Percentiles rank a stretch among this genome's conserved stretches.
Conservation (phyloP, 2,329 filamentous ascomycete genomes). For the Pseudogymnoascus sp. region DNA sequence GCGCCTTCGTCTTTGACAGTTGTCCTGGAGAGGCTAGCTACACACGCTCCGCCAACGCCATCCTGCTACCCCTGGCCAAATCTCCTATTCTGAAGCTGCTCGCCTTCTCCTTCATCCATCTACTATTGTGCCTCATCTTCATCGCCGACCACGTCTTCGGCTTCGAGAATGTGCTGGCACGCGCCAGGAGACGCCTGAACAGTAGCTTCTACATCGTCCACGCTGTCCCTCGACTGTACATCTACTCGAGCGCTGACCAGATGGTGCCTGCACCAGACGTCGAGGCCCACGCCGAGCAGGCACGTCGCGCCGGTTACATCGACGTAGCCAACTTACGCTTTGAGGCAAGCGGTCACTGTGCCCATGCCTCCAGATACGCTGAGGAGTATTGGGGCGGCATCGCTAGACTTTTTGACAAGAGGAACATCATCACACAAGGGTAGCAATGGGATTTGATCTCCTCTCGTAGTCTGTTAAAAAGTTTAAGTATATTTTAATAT, state of each 20-base stretch:
- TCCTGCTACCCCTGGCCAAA: not conserved
- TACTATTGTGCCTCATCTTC: slow-evolving; percentile 49
- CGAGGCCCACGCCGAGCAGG: not conserved
- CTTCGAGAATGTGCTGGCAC: not conserved
- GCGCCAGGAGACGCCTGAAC: not conserved
- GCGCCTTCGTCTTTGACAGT: slow-evolving; percentile 19
- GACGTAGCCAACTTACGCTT: not conserved
- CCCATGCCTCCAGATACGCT: not conserved
- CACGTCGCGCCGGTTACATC: not conserved
- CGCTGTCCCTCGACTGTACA: not conserved
- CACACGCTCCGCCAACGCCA: not conserved
- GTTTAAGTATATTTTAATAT: not conserved
- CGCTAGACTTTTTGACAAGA: not conserved
- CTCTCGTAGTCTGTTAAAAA: not conserved
- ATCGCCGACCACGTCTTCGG: slow-evolving; percentile 44
- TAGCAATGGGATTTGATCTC: not conserved
- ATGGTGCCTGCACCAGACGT: not conserved
- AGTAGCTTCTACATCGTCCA: not conserved
- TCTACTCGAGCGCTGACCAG: not conserved
- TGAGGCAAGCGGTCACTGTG: not conserved
- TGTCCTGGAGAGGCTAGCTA: slow-evolving; percentile 14
- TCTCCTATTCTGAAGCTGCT: not conserved
- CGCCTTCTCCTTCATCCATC: slow-evolving; percentile 16
- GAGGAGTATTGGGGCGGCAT: not conserved
- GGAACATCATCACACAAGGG: not conserved